Conservation (phyloP, 768 basidiomycete species). For the Suillus plorans region DNA sequence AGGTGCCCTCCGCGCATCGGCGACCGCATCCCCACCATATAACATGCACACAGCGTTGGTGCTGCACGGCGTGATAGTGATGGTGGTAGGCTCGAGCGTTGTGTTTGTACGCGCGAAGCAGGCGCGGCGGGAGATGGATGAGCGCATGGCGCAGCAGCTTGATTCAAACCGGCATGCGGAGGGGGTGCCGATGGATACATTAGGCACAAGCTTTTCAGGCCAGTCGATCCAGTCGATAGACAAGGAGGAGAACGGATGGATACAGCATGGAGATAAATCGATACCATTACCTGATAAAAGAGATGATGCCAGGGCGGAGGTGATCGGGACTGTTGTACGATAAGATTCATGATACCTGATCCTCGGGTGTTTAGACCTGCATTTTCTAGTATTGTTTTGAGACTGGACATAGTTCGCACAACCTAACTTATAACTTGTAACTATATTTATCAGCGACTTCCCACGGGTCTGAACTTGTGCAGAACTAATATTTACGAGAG, state of each 20-base stretch:
- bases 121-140: slow-evolving; percentile 61
- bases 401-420: neutral
- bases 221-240: neutral
- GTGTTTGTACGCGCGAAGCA: slow-evolving; percentile 62
- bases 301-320: neutral
- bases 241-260: slow-evolving; percentile 15
- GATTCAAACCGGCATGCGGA: neutral
- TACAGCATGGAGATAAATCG: slow-evolving; percentile 38
- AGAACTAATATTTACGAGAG: neutral
- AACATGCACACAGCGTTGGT: slow-evolving; percentile 73
- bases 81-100: slow-evolving; percentile 38
- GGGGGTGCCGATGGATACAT: neutral
- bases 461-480: neutral
- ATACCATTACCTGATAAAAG: neutral
- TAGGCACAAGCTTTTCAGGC: neutral
- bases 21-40: slow-evolving; percentile 62
- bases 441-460: neutral
- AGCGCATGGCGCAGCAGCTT: slow-evolving; percentile 39
- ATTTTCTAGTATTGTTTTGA: neutral
- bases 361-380: neutral
- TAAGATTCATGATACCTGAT: neutral
- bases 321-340: neutral
- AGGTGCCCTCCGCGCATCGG: slow-evolving; percentile 64
- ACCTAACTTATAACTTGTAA: neutral
- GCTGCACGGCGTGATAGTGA: slow-evolving; percentile 57